phyloP scores from a whole-genome alignment of 345 rosid genomes.

The Draba incana region DNA sequence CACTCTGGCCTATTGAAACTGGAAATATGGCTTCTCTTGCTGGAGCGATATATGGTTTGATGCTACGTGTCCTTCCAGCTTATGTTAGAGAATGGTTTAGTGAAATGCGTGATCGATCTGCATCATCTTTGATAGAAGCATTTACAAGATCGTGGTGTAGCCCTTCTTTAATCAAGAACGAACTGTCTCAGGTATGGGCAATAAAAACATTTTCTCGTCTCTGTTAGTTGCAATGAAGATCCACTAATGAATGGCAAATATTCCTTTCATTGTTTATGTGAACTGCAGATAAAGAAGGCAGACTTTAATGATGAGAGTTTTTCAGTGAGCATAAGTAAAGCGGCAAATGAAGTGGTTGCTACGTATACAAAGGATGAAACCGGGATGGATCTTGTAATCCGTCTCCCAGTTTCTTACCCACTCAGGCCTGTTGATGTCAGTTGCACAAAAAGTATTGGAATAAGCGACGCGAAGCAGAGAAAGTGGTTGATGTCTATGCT shows the following conservation, averaged over 20 bases:
- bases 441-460: conserved; percentile 88
- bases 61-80: conserved; percentile 90
- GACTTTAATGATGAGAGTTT: conserved; percentile 82
- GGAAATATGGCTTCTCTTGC: conserved; percentile 76
- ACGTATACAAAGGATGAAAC: conserved; percentile 95
- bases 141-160: conserved; percentile 96
- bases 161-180: conserved; percentile 74
- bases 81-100: conserved; percentile 92
- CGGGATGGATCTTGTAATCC: conserved; percentile 90
- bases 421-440: conserved; percentile 83
- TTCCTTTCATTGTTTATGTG: conserved; percentile 35
- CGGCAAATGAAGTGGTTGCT: conserved; percentile 94
- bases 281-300: conserved; percentile 85
- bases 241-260: conserved; percentile 5
- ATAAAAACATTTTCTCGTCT: neutral
- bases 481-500: conserved; percentile 97
- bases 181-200: conserved; percentile 80
- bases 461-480: conserved; percentile 91
- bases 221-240: conserved; percentile 20
- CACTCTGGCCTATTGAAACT: conserved; percentile 80
- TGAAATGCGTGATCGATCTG: conserved; percentile 81
- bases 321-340: conserved; percentile 82
- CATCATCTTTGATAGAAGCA: conserved; percentile 65
- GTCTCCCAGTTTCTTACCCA: conserved; percentile 87
- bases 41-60: conserved; percentile 83